Conservation (phyloP, 23 red algal species). For the Agarophyton chilense region DNA sequence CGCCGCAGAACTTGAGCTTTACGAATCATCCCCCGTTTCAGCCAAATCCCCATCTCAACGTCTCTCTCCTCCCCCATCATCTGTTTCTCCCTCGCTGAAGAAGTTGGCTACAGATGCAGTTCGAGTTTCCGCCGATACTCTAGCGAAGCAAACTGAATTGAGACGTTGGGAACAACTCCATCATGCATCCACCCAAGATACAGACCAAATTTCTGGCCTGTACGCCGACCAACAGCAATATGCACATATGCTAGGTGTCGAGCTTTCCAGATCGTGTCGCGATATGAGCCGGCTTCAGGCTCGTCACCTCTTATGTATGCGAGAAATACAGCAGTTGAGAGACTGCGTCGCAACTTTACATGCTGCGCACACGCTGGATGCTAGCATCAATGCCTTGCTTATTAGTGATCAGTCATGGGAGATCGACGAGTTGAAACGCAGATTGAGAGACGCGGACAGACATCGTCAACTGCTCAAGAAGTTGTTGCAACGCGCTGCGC, state of each 20-base stretch:
- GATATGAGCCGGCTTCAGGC: slow-evolving; percentile 8
- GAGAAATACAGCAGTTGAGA: slow-evolving; percentile 21
- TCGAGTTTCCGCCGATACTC: slow-evolving; percentile 6
- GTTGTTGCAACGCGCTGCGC: slow-evolving; percentile 23
- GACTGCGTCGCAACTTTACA: slow-evolving; percentile 53
- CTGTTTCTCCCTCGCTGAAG: background rate
- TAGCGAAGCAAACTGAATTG: slow-evolving; percentile 12
- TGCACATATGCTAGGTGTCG: background rate
- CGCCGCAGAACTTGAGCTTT: slow-evolving; percentile 5
- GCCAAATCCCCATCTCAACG: background rate
- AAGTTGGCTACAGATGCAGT: slow-evolving; percentile 7
- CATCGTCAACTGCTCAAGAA: slow-evolving; percentile 22
- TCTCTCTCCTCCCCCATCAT: background rate
- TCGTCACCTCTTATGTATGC: slow-evolving; percentile 6
- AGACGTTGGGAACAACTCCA: slow-evolving; percentile 3
- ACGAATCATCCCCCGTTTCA: background rate
- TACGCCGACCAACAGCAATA: slow-evolving; percentile 4
- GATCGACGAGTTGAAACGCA: slow-evolving; percentile 29
- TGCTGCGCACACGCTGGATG: slow-evolving; percentile 29
- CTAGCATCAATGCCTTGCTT: slow-evolving; percentile 33
- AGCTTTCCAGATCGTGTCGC: background rate
- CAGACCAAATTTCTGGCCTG: background rate
- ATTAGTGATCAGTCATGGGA: slow-evolving; percentile 41
- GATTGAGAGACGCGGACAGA: slow-evolving; percentile 20
- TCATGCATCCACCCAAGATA: slow-evolving; percentile 10